Base-by-base conservation (phyloP, 1,284 basidiomycete species). In the Ceratobasidium papillatum region DNA sequence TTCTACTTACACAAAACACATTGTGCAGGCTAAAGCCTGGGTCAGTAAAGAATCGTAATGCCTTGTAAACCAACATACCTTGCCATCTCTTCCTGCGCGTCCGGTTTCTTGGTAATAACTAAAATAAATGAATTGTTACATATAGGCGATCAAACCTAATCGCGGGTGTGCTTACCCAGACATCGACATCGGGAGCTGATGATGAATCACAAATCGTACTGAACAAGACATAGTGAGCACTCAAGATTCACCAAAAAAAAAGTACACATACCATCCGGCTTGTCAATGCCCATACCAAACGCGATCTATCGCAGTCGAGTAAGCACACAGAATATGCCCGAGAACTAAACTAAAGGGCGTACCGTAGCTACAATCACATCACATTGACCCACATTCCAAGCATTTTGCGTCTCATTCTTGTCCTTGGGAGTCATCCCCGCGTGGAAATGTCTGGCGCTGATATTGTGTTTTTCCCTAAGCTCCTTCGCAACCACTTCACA, bases 201-300 rank as follows among this genome's bases (percentile, higher is more conserved):
- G 87, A 79, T 95, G 94, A 68, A 95, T 89, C 64, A 95, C 93
- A 79, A 87, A 93, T 76, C 91, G 89, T 8, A 93, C 93, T 91
- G 54, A 25, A 30, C 9, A 51, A 41, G 5, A 25, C 49, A 49
- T 54, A 75, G 75, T 59, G 69, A 75, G 2, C 75, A 74, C 34
- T 36, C 45, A 2, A 17, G 12, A 27, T 19, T 14, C n/a, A 22
- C 11, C 8, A 25, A n/a, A 19, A 71, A 76, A 74, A 80, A 43
- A 47, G 12, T 25, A 32, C 1, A 1, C 85, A 74, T 79, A 90
- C 89, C 89, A 78, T 94, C 88, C 0, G 90, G 83, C 81, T 98
- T 98, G 83, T 99, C 96, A 75, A 99, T 96, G 19, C 96, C 97
- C 97, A 99, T 98, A 9, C 97, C 97, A 81, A 99, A 99, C 0